Conservation (phyloP, 176 grass and related monocot genomes). For the Elaeis guineensis region DNA sequence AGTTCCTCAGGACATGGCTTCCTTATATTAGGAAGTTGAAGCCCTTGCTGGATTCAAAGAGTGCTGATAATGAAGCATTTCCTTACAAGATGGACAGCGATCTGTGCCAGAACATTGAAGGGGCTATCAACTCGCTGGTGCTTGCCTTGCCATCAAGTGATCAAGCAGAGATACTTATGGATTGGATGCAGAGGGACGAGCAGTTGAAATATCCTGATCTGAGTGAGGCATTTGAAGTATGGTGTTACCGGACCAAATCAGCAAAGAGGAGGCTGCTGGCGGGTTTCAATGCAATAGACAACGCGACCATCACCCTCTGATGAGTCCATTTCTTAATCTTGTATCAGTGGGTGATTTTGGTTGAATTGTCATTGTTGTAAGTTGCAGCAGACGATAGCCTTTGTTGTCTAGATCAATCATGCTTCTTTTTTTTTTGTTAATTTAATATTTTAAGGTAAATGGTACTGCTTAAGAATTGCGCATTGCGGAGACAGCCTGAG, state of each 20-base stretch:
- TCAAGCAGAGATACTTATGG: constrained; percentile 66
- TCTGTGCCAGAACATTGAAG: constrained; percentile 74
- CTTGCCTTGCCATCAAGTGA: constrained; percentile 75
- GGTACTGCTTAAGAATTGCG: too few species aligned
- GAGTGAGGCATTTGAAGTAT: constrained; percentile 89
- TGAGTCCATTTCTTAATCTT: neutral
- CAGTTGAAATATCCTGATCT: constrained; percentile 82
- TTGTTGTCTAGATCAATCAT: too few species aligned
- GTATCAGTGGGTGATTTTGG: too few species aligned
- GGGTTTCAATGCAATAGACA: constrained; percentile 37
- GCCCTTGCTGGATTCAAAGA: constrained; percentile 50
- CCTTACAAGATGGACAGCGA: constrained; percentile 48
- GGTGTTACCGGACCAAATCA: constrained; percentile 85
- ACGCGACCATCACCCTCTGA: constrained; percentile 45
- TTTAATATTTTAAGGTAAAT: too few species aligned
- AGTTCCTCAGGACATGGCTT: constrained; percentile 74
- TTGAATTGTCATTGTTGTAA: too few species aligned
- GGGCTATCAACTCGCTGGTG: constrained; percentile 60
- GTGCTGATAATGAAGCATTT: constrained; percentile 22
- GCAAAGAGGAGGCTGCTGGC: constrained; percentile 60
- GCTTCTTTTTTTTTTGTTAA: too few species aligned
- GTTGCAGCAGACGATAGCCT: too few species aligned
- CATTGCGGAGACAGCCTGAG: too few species aligned
- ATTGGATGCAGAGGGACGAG: constrained; percentile 72
- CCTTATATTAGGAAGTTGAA: constrained; percentile 68